Percentiles rank a stretch among this genome's conserved stretches.
These are phyloP conservation scores for Cladosporium halotolerans DNA, from an alignment of 2,329 filamentous ascomycete species.

Conservation along the genomic window DNA sequence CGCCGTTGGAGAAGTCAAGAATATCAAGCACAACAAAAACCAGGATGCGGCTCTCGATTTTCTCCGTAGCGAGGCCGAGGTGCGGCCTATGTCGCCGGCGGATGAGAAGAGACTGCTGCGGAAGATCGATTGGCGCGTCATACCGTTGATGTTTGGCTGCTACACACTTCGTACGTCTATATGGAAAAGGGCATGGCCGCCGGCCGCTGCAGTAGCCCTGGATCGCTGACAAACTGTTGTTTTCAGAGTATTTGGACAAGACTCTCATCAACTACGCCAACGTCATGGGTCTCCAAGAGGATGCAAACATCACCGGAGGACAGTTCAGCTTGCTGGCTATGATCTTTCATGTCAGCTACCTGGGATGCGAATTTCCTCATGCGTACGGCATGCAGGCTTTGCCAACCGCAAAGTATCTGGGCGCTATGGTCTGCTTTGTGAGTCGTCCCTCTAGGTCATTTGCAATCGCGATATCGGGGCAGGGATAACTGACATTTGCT, in stretches of 20 bases:
- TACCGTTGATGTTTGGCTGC: constrained; percentile 56
- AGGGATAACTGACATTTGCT: constrained; percentile 33
- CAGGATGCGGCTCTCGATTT: constrained; percentile 29
- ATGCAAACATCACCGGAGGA: constrained; percentile 51
- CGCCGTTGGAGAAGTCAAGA: constrained; percentile 23
- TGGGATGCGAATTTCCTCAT: constrained; percentile 55
- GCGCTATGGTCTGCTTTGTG: constrained; percentile 31
- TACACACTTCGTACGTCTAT: constrained; percentile 57
- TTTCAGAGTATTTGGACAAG: constrained; percentile 35
- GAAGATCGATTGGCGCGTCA: constrained; percentile 54
- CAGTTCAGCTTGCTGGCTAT: constrained; percentile 59
- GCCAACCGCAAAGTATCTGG: constrained; percentile 54
- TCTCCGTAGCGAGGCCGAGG: constrained; percentile 23
- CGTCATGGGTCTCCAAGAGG: constrained; percentile 56
- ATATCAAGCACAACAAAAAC: constrained; percentile 21
- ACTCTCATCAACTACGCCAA: constrained; percentile 52
- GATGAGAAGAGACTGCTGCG: constrained; percentile 34
- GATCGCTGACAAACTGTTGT: not conserved
- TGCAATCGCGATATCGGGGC: not conserved
- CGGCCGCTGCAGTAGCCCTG: too few relatives aligned
- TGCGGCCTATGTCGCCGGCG: constrained; percentile 20
- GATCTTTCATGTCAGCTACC: constrained; percentile 56
- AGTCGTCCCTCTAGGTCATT: constrained; percentile 37
- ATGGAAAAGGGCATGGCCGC: constrained; percentile 54
- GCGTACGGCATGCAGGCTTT: constrained; percentile 51